Evolutionary conservation across 805 yeast genomes (phyloP), one percentile per base, ranked within the genome.

Genomic region (Alloascoidea hylecoeti): DNA sequence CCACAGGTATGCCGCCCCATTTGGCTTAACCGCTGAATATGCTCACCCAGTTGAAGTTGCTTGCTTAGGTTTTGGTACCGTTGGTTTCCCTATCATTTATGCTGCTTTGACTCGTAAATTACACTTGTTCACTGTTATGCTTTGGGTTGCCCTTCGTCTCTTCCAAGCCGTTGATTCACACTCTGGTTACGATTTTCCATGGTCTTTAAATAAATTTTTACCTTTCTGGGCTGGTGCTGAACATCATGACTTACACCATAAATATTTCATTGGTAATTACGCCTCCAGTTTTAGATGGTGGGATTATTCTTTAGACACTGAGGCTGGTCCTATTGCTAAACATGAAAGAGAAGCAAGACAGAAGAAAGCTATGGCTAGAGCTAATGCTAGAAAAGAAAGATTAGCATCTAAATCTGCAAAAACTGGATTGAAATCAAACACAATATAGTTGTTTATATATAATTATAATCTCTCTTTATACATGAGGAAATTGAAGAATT

Each of bases 141-240:
- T 75, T 40, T 89, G 97, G 97, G 80, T 89, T 52, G 68, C 82
- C 5, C 61, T 84, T 50, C 75, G 97, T 60, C 72, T 89, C 49
- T 78, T 81, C 66, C 98, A 89, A 68, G 98, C 98, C 17, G 89
- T 89, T 42, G 98, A 89, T 57, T 80, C 96, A 17, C 98, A 89
- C 60, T 86, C 96, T 9, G 98, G 97, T 42, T 92, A 89, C 61
- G 97, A 89, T 57, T 89, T 89, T 75, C 97, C 98, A 45, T 78
- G 94, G 84, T 84, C 96, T 3, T 68, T 89, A 53, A 92, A 85
- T 62, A 85, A 86, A 56, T 75, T 89, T 61, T 56, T 89, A 43
- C 96, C 96, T 36, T 72, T 92, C 63, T 88, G 97, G 96, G 95
- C 96, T 3, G 97, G 97, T 47, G 96, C 96, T 16, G 96, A 83